Evolutionary conservation across 345 rosid genomes (phyloP), one percentile per base, ranked within the genome.

Genomic region (Lumnitzera racemosa): DNA sequence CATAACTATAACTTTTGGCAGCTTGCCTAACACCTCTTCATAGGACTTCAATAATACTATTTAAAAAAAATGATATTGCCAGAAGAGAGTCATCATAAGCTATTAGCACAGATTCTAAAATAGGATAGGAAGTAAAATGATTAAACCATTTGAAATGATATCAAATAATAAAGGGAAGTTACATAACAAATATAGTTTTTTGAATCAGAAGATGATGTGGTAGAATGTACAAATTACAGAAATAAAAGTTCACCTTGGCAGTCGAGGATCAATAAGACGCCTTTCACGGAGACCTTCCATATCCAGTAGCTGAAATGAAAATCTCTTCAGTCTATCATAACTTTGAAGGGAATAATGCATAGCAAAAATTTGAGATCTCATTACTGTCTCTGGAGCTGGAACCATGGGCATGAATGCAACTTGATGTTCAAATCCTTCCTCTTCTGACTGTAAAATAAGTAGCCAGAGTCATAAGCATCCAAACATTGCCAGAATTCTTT

Each of bases 341-440:
- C 51, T 43, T 24, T 47, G 13, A 55, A 55, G 70, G 63, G 61
- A 59, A 52, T 51, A 24, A 65, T 58, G 58, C 52, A 67, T 43
- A 70, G 59, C 61, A 64, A 53, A 48, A 15, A 48, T 43, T 8
- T 50, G 46, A 2, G 27, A 14, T 27, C 46, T 43, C 61, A 27
- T 82, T 70, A 94, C 99, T 78, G 10, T 72, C 49, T 94, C 96
- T 67, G 97, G 97, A 70, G 76, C 81, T 8, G 88, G 90, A 51
- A 81, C 96, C 47, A 72, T 63, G 53, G 96, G 95, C 79, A 86
- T 94, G 47, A 49, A 74, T 54, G 74, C 71, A 61, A 65, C 81
- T 67, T 90, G 96, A 75, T 90, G 99, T 12, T 83, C 85, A 78
- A 80, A 90, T 52, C 96, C 92, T 56, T 59, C 64, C 68, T 79